Percentiles rank a stretch among this genome's conserved stretches.
Conservation (phyloP, 2,329 filamentous ascomycete genomes). For the Diaporthe destruens region DNA sequence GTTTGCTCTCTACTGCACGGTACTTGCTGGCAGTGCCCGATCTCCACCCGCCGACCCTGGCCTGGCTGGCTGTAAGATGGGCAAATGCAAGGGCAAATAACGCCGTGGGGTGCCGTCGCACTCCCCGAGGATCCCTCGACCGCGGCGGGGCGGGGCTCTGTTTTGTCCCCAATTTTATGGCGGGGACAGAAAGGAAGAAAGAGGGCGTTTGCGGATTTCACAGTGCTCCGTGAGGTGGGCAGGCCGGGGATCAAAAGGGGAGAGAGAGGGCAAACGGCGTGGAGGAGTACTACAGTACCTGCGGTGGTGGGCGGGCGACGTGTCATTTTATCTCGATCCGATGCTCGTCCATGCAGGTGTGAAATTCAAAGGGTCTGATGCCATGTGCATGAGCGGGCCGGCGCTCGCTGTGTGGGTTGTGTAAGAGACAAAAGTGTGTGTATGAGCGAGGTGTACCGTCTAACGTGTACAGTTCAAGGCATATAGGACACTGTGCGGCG, state of each 20-base stretch:
- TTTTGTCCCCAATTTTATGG: no score
- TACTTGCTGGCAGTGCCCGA: not conserved
- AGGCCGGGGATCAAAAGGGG: not conserved
- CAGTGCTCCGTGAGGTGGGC: not conserved
- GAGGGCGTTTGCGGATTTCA: not conserved
- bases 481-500: not conserved
- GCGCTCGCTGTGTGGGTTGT: not conserved
- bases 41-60: not conserved
- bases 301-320: slow-evolving; percentile 22
- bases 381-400: not conserved
- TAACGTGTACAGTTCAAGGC: not conserved
- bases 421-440: not conserved
- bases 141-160: not conserved
- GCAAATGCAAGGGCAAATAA: slow-evolving; percentile 26
- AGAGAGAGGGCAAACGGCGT: not conserved
- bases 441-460: slow-evolving; percentile 5
- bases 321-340: slow-evolving; percentile 31
- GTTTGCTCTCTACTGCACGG: not conserved
- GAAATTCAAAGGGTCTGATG: slow-evolving; percentile 23
- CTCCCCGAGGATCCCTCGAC: slow-evolving; percentile 26
- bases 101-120: slow-evolving; percentile 19
- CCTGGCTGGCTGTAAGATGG: not conserved
- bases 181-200: not conserved
- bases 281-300: slow-evolving; percentile 3
- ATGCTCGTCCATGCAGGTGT: slow-evolving; percentile 15